Percentiles rank a stretch among this genome's conserved stretches.
phyloP scores from a whole-genome alignment of 257 asterid genomes.

The Penstemon barbatus region DNA sequence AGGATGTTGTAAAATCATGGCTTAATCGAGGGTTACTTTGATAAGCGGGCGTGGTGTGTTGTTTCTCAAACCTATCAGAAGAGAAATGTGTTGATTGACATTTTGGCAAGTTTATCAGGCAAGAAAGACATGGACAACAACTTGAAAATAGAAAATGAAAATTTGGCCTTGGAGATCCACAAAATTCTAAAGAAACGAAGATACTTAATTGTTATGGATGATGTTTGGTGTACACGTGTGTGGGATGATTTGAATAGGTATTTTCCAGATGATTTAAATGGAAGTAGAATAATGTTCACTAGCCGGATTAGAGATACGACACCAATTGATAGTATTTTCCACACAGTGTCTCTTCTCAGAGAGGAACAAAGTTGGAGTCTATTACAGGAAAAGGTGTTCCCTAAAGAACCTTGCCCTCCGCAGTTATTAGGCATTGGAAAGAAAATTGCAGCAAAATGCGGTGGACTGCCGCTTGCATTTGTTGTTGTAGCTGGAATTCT shows the following conservation, averaged over 20 bases:
- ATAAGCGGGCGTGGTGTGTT: constrained; percentile 22
- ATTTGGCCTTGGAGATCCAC: neutral
- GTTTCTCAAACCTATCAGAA: constrained; percentile 22
- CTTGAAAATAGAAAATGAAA: too few species aligned
- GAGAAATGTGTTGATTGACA: constrained; percentile 15
- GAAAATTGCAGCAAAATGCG: constrained; percentile 16
- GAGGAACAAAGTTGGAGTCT: constrained; percentile 24
- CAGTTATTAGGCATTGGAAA: constrained; percentile 6
- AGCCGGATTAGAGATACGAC: constrained; percentile 1
- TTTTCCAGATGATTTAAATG: constrained; percentile 18
- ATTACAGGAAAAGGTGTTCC: constrained; percentile 22
- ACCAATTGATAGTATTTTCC: neutral
- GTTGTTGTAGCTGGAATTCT: constrained; percentile 31
- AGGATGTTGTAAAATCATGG: constrained; percentile 24
- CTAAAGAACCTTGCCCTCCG: constrained; percentile 16
- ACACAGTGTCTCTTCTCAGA: constrained; percentile 3
- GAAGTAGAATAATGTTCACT: constrained; percentile 34
- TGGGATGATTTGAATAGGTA: neutral
- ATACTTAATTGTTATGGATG: constrained; percentile 11
- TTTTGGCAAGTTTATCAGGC: neutral
- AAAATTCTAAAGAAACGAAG: neutral
- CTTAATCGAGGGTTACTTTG: constrained; percentile 11
- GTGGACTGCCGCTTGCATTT: constrained; percentile 29
- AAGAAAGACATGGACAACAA: too few species aligned
- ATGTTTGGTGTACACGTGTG: neutral